These are phyloP conservation scores for Penstemon eatonii DNA, from an alignment of 257 asterid genomes.

Conservation along the genomic window DNA sequence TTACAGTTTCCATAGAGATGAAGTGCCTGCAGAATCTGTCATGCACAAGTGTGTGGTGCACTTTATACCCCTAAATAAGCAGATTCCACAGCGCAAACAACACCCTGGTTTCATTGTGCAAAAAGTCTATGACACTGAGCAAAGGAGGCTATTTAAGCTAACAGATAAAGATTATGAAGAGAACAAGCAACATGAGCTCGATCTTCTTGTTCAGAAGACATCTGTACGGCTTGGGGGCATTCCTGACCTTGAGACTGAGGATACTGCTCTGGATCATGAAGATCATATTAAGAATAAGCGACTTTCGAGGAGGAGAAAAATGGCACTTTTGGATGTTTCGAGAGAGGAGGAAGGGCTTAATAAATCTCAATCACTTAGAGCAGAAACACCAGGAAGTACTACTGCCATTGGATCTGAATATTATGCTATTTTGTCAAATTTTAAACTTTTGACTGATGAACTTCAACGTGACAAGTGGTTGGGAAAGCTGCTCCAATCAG, in stretches of 20 bases:
- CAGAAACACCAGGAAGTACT: constrained; percentile 69
- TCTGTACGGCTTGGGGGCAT: constrained; percentile 61
- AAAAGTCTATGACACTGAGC: constrained; percentile 74
- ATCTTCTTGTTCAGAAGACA: constrained; percentile 77
- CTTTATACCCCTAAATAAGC: constrained; percentile 71
- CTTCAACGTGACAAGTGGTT: constrained; percentile 71
- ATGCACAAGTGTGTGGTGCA: constrained; percentile 90
- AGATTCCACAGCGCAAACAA: constrained; percentile 67
- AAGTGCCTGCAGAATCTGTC: constrained; percentile 85
- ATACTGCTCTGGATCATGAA: constrained; percentile 49
- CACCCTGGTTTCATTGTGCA: constrained; percentile 90
- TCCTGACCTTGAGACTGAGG: constrained; percentile 69
- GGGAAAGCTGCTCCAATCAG: constrained; percentile 70
- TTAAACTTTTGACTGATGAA: constrained; percentile 59
- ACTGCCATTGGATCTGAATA: constrained; percentile 50
- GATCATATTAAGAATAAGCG: constrained; percentile 59
- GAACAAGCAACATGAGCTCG: constrained; percentile 64
- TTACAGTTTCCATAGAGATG: constrained; percentile 83
- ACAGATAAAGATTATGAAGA: constrained; percentile 80
- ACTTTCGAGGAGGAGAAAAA: constrained; percentile 53
- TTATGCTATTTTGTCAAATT: constrained; percentile 43
- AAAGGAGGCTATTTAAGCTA: constrained; percentile 63
- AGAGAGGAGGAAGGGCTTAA: constrained; percentile 55
- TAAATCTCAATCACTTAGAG: constrained; percentile 46
- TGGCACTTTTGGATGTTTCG: constrained; percentile 66